phyloP scores from a whole-genome alignment of 2,329 filamentous ascomycete genomes.

The Elsinoe ampelina region DNA sequence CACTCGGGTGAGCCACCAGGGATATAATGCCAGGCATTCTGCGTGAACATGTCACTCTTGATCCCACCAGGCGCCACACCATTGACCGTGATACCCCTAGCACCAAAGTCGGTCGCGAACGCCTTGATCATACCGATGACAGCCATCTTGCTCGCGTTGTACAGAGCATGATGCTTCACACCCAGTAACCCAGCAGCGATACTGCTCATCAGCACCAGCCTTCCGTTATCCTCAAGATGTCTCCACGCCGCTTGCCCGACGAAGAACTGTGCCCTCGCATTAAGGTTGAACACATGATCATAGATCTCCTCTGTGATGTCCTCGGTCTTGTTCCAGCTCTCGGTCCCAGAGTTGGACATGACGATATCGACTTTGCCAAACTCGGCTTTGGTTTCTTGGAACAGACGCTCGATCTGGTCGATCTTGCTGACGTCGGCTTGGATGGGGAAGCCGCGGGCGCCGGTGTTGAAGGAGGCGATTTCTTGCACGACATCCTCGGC shows the following conservation, averaged over 20 bases:
- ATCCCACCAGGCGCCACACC: slow-evolving; percentile 63
- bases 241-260: slow-evolving; percentile 67
- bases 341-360: slow-evolving; percentile 50
- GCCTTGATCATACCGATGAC: slow-evolving; percentile 64
- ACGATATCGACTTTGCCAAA: slow-evolving; percentile 41
- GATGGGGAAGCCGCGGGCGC: slow-evolving; percentile 47
- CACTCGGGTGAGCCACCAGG: slow-evolving; percentile 41
- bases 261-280: slow-evolving; percentile 65
- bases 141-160: slow-evolving; percentile 63
- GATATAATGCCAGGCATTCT: slow-evolving; percentile 41
- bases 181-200: slow-evolving; percentile 60
- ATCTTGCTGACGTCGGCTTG: slow-evolving; percentile 49
- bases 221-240: slow-evolving; percentile 58
- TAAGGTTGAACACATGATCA: slow-evolving; percentile 61
- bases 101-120: slow-evolving; percentile 62
- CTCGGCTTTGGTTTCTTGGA: slow-evolving; percentile 34
- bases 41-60: slow-evolving; percentile 63
- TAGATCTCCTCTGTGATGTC: slow-evolving; percentile 62
- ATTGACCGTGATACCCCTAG: slow-evolving; percentile 60
- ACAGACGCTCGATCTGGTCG: slow-evolving; percentile 50
- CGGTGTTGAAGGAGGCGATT: slow-evolving; percentile 38
- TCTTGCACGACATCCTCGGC: slow-evolving; percentile 41
- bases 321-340: slow-evolving; percentile 58
- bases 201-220: slow-evolving; percentile 65
- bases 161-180: slow-evolving; percentile 61